Percentiles rank a stretch among this genome's conserved stretches.
These are phyloP conservation scores for Nymphaea thermarum DNA, from an alignment of 164 flowering plant genomes.

Conservation along the genomic window DNA sequence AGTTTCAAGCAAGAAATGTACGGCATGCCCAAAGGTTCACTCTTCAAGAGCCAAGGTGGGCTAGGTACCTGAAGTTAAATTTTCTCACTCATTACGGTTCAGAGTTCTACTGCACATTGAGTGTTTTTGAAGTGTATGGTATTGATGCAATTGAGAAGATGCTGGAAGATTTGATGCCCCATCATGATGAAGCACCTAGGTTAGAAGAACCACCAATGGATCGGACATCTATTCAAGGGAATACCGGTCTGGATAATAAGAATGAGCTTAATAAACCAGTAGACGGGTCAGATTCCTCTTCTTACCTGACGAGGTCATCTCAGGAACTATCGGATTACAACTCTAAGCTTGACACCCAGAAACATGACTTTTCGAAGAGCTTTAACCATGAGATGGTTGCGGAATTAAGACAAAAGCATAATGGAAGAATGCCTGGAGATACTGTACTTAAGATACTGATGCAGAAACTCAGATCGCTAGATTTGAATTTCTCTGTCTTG, in stretches of 20 bases:
- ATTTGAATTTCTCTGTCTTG: slow-evolving; percentile 65
- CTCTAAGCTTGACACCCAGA: not conserved
- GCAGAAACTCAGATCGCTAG: slow-evolving; percentile 87
- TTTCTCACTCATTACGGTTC: slow-evolving; percentile 80
- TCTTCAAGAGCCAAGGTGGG: slow-evolving; percentile 89
- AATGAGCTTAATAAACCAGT: slow-evolving; percentile 14
- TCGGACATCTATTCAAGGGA: slow-evolving; percentile 14
- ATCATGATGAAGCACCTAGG: slow-evolving; percentile 26
- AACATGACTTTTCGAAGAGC: not conserved
- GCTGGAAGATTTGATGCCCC: slow-evolving; percentile 86
- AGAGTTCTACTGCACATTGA: slow-evolving; percentile 91
- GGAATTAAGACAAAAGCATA: slow-evolving; percentile 16
- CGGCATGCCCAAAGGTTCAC: slow-evolving; percentile 74
- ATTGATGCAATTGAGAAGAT: slow-evolving; percentile 93
- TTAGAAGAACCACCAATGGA: slow-evolving; percentile 25
- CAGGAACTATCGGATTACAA: not conserved
- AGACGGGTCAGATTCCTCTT: slow-evolving; percentile 20
- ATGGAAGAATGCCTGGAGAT: slow-evolving; percentile 87
- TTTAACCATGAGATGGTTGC: not conserved
- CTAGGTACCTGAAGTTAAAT: slow-evolving; percentile 68
- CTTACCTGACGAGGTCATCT: not conserved
- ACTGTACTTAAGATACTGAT: slow-evolving; percentile 85
- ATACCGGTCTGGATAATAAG: slow-evolving; percentile 19
- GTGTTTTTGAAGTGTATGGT: slow-evolving; percentile 80
- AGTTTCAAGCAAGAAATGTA: slow-evolving; percentile 69